Conservation (phyloP, 345 rosid species). For the Linum lewisii region DNA sequence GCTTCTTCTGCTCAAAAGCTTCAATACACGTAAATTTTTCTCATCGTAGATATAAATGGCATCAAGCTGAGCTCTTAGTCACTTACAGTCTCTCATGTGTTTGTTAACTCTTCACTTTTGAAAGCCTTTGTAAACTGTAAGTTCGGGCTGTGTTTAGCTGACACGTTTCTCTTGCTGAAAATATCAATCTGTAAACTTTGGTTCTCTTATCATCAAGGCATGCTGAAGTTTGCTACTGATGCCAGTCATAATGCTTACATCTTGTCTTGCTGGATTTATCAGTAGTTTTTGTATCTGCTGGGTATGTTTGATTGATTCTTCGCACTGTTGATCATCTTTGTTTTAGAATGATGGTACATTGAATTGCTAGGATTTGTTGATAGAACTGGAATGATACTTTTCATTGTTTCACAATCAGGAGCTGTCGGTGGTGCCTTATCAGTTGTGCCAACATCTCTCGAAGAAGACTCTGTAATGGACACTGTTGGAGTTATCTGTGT, state of each 20-base stretch:
- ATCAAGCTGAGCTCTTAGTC: not conserved
- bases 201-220: not conserved
- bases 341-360: not conserved
- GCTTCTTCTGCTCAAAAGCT: constrained; percentile 1
- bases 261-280: not conserved
- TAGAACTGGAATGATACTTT: constrained; percentile 4
- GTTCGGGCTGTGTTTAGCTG: not conserved
- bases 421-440: constrained; percentile 12
- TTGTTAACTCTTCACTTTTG: not conserved
- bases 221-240: not conserved
- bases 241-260: not conserved
- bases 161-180: too few species aligned
- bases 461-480: constrained; percentile 60
- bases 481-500: constrained; percentile 94
- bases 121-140: not conserved
- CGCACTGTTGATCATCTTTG: not conserved
- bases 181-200: not conserved
- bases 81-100: not conserved
- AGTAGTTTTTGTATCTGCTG: not conserved
- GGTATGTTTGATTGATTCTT: not conserved
- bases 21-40: too few species aligned
- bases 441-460: constrained; percentile 15
- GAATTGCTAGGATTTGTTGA: too few species aligned
- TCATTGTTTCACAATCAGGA: constrained; percentile 16
- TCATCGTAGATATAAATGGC: not conserved